Evolutionary conservation across 2,329 filamentous ascomycete genomes (phyloP).

Genomic region (Penicillium sp.): DNA sequence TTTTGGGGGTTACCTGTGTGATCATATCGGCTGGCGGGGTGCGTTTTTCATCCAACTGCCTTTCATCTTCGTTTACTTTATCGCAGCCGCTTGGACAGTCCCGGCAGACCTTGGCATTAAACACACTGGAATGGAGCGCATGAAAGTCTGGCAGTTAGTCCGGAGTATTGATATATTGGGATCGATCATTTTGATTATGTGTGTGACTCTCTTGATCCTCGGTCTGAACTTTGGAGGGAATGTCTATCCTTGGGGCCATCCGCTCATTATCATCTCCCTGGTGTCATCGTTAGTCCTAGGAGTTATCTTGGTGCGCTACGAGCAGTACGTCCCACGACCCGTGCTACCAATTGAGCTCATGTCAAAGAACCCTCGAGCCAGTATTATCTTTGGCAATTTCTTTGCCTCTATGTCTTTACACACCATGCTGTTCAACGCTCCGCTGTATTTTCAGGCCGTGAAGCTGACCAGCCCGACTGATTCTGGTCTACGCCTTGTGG

Average conservation of each 20-base stretch:
- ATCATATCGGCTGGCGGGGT: slow-evolving; percentile 43
- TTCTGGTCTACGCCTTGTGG: slow-evolving; percentile 70
- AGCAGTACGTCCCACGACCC: slow-evolving; percentile 46
- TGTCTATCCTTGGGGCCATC: slow-evolving; percentile 52
- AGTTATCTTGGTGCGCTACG: slow-evolving; percentile 43
- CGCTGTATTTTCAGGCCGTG: slow-evolving; percentile 75
- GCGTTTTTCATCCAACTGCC: slow-evolving; percentile 53
- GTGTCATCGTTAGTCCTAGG: slow-evolving; percentile 42
- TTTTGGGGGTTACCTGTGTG: slow-evolving; percentile 42
- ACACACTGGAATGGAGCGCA: slow-evolving; percentile 41
- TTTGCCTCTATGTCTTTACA: slow-evolving; percentile 52
- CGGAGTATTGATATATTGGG: slow-evolving; percentile 53
- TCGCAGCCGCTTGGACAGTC: slow-evolving; percentile 34
- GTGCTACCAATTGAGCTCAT: slow-evolving; percentile 54
- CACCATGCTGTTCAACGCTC: slow-evolving; percentile 67
- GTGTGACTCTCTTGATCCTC: slow-evolving; percentile 51
- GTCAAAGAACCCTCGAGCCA: slow-evolving; percentile 48
- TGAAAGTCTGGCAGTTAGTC: slow-evolving; percentile 45
- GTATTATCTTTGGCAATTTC: slow-evolving; percentile 54
- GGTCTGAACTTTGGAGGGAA: slow-evolving; percentile 56
- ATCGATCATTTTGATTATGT: slow-evolving; percentile 48
- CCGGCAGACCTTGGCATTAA: slow-evolving; percentile 49
- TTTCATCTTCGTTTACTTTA: slow-evolving; percentile 42
- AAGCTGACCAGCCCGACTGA: slow-evolving; percentile 67
- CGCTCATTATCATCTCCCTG: slow-evolving; percentile 51